Conservation (phyloP, 306 rosid species). For the Fragaria nilgerrensis region DNA sequence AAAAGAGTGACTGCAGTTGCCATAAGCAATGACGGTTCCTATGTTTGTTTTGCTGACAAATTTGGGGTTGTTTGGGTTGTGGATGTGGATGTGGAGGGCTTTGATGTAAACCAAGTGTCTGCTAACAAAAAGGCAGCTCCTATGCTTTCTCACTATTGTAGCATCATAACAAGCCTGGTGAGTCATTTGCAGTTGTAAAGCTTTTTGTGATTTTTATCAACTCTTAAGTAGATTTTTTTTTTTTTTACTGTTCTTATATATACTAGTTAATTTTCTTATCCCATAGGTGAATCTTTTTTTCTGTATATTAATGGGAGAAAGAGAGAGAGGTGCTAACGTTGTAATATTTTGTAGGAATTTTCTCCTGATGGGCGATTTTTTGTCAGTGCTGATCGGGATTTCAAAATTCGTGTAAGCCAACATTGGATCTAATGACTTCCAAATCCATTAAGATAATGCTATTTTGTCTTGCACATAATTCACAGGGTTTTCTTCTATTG, state of each 20-base stretch:
- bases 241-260: neutral
- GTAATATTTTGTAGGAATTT: constrained; percentile 80
- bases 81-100: constrained; percentile 56
- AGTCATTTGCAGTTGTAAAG: constrained; percentile 17
- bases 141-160: constrained; percentile 86
- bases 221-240: too few species aligned
- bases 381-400: constrained; percentile 89
- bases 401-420: constrained; percentile 77
- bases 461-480: neutral
- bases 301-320: neutral
- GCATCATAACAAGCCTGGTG: constrained; percentile 90
- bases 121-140: constrained; percentile 52
- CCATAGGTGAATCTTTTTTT: neutral
- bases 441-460: constrained; percentile 5
- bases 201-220: too few species aligned
- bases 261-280: neutral
- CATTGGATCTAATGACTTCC: neutral
- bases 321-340: neutral
- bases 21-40: constrained; percentile 53
- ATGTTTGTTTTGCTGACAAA: constrained; percentile 91
- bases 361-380: constrained; percentile 70
- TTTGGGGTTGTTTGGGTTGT: constrained; percentile 91
- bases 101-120: constrained; percentile 33
- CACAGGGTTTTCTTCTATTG: constrained; percentile 17
- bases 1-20: constrained; percentile 91